Conservation (phyloP, 2,329 filamentous ascomycete species). For the Aureobasidium sp. region DNA sequence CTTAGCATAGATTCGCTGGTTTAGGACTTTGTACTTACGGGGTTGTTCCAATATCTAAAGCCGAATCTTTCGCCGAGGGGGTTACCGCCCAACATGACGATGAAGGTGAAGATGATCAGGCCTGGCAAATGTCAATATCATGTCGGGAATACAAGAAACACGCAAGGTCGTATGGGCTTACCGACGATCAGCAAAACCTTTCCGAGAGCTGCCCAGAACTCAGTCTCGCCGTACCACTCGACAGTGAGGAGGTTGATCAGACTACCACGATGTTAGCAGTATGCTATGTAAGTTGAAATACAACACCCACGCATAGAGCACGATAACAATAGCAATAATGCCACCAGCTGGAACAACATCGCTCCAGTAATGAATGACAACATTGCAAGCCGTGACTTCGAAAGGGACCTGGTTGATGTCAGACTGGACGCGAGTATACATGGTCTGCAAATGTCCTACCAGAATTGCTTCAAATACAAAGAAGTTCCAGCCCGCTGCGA, state of each 20-base stretch:
- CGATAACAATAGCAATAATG: slow-evolving; percentile 54
- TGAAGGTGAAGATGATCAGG: slow-evolving; percentile 69
- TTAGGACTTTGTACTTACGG: background rate
- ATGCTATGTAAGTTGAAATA: background rate
- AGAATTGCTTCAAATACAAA: slow-evolving; percentile 26
- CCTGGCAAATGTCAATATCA: slow-evolving; percentile 30
- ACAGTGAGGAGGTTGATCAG: slow-evolving; percentile 66
- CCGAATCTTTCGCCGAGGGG: slow-evolving; percentile 64
- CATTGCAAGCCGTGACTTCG: slow-evolving; percentile 46
- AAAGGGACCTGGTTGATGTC: slow-evolving; percentile 20
- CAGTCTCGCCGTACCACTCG: slow-evolving; percentile 67
- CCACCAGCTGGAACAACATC: slow-evolving; percentile 44
- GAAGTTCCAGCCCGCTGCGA: slow-evolving; percentile 32
- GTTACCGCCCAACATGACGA: slow-evolving; percentile 74
- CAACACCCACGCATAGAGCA: slow-evolving; percentile 50
- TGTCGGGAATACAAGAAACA: no score
- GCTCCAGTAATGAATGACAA: slow-evolving; percentile 56
- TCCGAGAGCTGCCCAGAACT: slow-evolving; percentile 50
- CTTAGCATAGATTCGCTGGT: background rate
- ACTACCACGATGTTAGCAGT: slow-evolving; percentile 22
- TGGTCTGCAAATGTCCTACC: background rate
- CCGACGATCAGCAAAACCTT: slow-evolving; percentile 63
- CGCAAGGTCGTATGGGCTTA: background rate
- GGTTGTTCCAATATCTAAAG: slow-evolving; percentile 49
- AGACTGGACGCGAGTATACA: background rate